Evolutionary conservation across 805 yeast species (phyloP).

Genomic region (Ogataea paradorogensis): DNA sequence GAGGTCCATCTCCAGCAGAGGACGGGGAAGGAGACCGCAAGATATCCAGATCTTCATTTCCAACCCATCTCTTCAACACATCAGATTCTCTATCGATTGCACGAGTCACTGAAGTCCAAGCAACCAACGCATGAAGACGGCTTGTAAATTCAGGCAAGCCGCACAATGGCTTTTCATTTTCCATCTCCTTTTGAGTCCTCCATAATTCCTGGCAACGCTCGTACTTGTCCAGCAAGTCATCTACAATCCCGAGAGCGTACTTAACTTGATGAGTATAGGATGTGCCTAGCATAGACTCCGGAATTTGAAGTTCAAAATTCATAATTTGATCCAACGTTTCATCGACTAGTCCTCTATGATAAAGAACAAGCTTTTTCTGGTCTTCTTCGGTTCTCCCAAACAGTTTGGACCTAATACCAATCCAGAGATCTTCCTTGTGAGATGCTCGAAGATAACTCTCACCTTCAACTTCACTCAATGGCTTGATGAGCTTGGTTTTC

Average conservation of each 20-base stretch:
- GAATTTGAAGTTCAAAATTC: conserved; percentile 55
- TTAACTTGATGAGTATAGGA: conserved; percentile 26
- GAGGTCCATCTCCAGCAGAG: conserved; percentile 1
- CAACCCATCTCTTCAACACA: conserved; percentile 75
- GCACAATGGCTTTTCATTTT: conserved; percentile 69
- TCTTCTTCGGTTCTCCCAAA: conserved; percentile 78
- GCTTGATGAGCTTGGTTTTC: conserved; percentile 68
- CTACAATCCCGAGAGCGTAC: conserved; percentile 49
- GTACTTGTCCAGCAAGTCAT: conserved; percentile 53
- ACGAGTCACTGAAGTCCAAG: conserved; percentile 77
- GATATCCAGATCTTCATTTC: conserved; percentile 74
- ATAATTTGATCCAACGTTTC: conserved; percentile 65
- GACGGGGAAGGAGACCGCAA: conserved; percentile 29
- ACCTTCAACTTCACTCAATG: conserved; percentile 37
- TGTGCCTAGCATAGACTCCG: conserved; percentile 23
- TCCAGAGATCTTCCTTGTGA: conserved; percentile 76
- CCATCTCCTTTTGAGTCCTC: conserved; percentile 78
- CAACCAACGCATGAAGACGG: conserved; percentile 70
- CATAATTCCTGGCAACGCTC: conserved; percentile 72
- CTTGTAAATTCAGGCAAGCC: conserved; percentile 59
- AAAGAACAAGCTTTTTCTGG: conserved; percentile 65
- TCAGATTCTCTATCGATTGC: conserved; percentile 62
- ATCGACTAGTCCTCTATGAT: conserved; percentile 70
- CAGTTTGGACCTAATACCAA: conserved; percentile 79
- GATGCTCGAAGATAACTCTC: conserved; percentile 52